Base-by-base conservation (phyloP, 1,139 yeast species). In the Diutina rugosa region DNA sequence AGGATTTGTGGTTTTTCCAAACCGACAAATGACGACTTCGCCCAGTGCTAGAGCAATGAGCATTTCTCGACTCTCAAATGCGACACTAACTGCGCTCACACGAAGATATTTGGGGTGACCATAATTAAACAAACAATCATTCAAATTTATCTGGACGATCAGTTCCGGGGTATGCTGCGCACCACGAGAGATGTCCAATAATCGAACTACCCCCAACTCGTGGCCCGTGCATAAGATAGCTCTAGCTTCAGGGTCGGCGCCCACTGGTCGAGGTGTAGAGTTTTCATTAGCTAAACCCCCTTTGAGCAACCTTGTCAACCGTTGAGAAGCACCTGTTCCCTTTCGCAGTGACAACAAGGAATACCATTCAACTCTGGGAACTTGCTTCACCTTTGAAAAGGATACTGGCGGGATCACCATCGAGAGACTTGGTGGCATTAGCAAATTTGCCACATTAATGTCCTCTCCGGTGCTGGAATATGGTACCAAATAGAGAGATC, bases 161-260 rank as follows among this genome's bases (percentile, higher is more conserved):
- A 66, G 67, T 58, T 72, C 77, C n/a, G 81, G 73, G 55, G 85
- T 90, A 59, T 79, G 85, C 18, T 82, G 71, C 62, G 88, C 96
- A 32, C 87, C 88, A 60, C 85, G 82, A 0, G 96, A 83, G 0
- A 90, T 85, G 68, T 91, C 97, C 78, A 89, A 84, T 26, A 93
- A 68, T 60, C 95, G 77, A 0, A 93, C 82, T 28, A 81, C 76
- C 0, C 97, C 98, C 64, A 85, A 84, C 46, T 79, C 79, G 67
- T 90, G 97, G 1, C 97, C 98, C 0, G 96, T 82, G 2, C 87
- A 79, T 55, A 87, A 69, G 2, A 90, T 87, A 45, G 82, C 79
- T 46, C 93, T 79, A 51, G 60, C 61, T 9, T 76, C 73, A 56
- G 82, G 87, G 61, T 77, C 80, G 9, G 77, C 72, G 16, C 93